phyloP scores from a whole-genome alignment of 2,329 filamentous ascomycete genomes.

The Podosphaera leucotricha region DNA sequence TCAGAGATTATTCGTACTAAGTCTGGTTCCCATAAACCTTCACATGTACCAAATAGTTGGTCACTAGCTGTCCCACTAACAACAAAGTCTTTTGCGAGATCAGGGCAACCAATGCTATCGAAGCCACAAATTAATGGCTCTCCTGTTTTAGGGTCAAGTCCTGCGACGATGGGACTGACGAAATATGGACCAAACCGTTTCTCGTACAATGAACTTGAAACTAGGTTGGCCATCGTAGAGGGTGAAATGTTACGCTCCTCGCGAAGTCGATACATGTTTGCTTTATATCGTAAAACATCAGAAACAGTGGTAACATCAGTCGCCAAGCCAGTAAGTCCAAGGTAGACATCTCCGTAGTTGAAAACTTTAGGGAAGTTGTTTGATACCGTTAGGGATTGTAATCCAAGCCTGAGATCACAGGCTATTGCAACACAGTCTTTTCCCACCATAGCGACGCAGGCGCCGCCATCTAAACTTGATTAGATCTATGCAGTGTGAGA shows the following conservation, averaged over 20 bases:
- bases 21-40: constrained; percentile 93
- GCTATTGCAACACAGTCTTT: constrained; percentile 99
- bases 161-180: constrained; percentile 80
- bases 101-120: constrained; percentile 97
- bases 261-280: constrained; percentile 97
- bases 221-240: constrained; percentile 87
- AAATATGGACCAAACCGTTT: constrained; percentile 91
- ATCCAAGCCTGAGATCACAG: constrained; percentile 90
- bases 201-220: constrained; percentile 81
- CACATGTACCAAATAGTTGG: constrained; percentile 96
- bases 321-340: constrained; percentile 85
- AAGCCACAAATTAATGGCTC: constrained; percentile 98
- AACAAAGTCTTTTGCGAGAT: constrained; percentile 99
- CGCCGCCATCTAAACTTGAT: constrained; percentile 44
- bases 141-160: constrained; percentile 79
- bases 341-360: constrained; percentile 84
- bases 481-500: constrained; percentile 3
- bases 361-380: constrained; percentile 99
- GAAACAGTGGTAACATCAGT: constrained; percentile 88
- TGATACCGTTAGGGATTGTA: constrained; percentile 88
- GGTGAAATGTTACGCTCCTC: constrained; percentile 94
- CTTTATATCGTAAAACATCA: constrained; percentile 97
- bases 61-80: constrained; percentile 89
- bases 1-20: constrained; percentile 35
- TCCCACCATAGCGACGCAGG: constrained; percentile 95